Base-by-base conservation (phyloP, 257 asterid genomes). In the Solanum pennellii region DNA sequence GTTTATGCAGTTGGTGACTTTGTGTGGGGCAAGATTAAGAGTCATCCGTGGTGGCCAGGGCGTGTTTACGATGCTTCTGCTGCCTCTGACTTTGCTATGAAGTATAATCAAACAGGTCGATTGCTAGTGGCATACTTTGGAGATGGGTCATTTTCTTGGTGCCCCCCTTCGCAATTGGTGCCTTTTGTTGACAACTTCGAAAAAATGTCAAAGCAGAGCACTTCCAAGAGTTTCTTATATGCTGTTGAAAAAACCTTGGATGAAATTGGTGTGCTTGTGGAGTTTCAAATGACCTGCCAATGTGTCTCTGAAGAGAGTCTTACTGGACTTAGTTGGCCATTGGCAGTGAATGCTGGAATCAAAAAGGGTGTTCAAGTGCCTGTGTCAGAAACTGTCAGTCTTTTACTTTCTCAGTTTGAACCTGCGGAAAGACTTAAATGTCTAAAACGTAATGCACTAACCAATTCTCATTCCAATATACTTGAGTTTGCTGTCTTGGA, bases 1-100 rank as follows among this genome's bases (percentile, higher is more conserved):
- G 91, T 20, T 7, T 95, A 92, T 88, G 88, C 88, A 21, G 97
- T 91, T 3, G 99, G 99, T 56, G 99, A 97, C 83, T 87, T 95
- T 35, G 99, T 97, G 6, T 97, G 99, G 99, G 98, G 94, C 9
- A 95, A 95, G 90, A 89, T 94, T 14, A 95, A 88, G 91, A 88
- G 93, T 77, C 96, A 95, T 86, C 97, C 98, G 0, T 95, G 99
- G 99, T 97, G 98, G 98, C 99, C 99, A 1, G 99, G 98, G 7
- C 96, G 94, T 88, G 86, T 97, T 42, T 94, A 93, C 71, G 96
- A 95, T 80, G 82, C 93, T 15, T 87, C 82, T 1, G 89, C 93
- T 88, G 99, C 98, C 45, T 94, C 99, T 0, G 93, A 91, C 4
- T 82, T 89, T 74, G 99, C 98, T 0, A 37, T 84, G 76, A 93